A percentile compares a stretch with the other conserved stretches of the same genome.
Conservation (phyloP, 768 basidiomycete genomes). For the Guyanaporus albipodus region DNA sequence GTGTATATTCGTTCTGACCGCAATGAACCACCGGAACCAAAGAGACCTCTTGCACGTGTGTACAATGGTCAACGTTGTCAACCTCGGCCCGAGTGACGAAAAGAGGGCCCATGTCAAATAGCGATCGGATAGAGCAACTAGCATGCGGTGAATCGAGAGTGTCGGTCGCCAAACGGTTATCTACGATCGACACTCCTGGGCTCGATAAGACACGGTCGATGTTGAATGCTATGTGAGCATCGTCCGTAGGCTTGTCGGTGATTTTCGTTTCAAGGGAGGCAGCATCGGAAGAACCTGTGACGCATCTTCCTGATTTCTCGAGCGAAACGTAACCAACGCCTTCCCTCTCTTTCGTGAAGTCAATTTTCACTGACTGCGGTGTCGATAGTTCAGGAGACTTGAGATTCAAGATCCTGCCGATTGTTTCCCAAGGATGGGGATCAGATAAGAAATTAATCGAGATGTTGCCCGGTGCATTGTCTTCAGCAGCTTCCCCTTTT, state of each 20-base stretch:
- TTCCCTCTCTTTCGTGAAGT: constrained; percentile 22
- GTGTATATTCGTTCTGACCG: background rate
- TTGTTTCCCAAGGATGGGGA: constrained; percentile 31
- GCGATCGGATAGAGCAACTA: background rate
- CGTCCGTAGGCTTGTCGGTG: background rate
- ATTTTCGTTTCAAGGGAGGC: background rate
- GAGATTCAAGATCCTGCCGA: constrained; percentile 26
- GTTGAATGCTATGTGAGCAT: background rate
- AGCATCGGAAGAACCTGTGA: background rate
- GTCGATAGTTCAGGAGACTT: background rate
- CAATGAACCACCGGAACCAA: background rate
- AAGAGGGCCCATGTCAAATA: background rate
- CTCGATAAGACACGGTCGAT: background rate
- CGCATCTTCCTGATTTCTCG: background rate
- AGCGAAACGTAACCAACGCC: constrained; percentile 24
- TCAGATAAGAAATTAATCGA: constrained; percentile 28
- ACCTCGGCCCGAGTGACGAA: background rate
- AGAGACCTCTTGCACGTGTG: background rate
- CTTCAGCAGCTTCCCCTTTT: background rate
- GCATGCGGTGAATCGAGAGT: background rate
- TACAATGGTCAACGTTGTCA: background rate
- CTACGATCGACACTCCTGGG: background rate
- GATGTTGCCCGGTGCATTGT: background rate
- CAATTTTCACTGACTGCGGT: constrained; percentile 1
- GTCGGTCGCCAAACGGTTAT: background rate